These are phyloP conservation scores for Bryum argenteum DNA, from an alignment of 225 moss, liverwort and hornwort genomes.

Conservation along the genomic window DNA sequence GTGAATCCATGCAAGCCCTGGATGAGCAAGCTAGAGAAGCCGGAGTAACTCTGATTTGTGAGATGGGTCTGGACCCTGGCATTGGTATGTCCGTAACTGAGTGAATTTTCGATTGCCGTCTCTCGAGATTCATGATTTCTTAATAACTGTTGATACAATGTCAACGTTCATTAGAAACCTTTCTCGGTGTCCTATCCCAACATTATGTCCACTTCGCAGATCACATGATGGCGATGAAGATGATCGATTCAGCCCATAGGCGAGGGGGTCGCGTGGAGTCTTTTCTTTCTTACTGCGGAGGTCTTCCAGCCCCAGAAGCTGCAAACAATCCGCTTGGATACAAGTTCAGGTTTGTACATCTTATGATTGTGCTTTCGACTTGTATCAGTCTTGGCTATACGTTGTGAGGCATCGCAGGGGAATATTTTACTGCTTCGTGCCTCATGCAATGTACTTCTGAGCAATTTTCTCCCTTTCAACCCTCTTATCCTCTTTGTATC, in stretches of 20 bases:
- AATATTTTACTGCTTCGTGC: neutral
- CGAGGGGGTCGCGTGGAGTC: conserved; percentile 76
- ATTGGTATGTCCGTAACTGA: conserved; percentile 58
- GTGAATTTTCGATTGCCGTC: neutral
- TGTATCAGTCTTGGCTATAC: neutral
- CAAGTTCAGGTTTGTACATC: conserved; percentile 76
- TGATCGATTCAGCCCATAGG: conserved; percentile 83
- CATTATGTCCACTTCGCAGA: conserved; percentile 51
- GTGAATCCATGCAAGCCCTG: conserved; percentile 76
- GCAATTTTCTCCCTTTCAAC: conserved; percentile 10
- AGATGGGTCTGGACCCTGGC: conserved; percentile 98
- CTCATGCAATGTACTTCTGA: neutral
- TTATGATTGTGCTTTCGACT: conserved; percentile 11
- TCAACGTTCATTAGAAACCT: neutral
- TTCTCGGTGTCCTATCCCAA: neutral
- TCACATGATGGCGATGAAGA: conserved; percentile 99
- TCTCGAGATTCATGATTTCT: neutral
- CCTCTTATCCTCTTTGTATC: conserved; percentile 11
- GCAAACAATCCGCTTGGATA: conserved; percentile 96
- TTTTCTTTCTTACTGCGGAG: conserved; percentile 89
- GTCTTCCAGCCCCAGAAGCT: conserved; percentile 88
- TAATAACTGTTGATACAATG: neutral
- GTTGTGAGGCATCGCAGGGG: neutral
- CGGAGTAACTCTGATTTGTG: conserved; percentile 81
- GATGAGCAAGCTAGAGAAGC: conserved; percentile 75